These are phyloP conservation scores for Sarcomyxa edulis DNA, from an alignment of 768 basidiomycete genomes.

Conservation along the genomic window DNA sequence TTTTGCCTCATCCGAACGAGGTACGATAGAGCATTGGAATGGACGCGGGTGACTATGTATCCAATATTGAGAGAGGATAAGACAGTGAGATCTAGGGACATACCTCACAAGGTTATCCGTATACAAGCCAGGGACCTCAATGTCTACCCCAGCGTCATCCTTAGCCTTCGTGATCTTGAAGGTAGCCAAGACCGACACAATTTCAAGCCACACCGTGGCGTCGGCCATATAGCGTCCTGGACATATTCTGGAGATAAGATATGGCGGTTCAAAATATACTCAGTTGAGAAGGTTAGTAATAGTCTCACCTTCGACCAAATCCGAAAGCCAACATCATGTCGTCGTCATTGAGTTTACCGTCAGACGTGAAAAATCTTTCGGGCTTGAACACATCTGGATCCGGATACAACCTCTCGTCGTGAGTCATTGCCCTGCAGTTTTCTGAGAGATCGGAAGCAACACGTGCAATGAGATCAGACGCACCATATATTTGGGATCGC, in stretches of 20 bases:
- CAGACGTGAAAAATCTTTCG: conserved; percentile 3
- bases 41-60: too few relatives aligned
- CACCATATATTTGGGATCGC: conserved; percentile 25
- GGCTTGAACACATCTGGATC: conserved; percentile 7
- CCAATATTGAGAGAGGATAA: too few relatives aligned
- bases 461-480: conserved; percentile 3
- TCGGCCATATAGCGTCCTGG: conserved; percentile 5
- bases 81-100: too few relatives aligned
- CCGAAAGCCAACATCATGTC: conserved; percentile 15
- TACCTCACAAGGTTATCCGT: too few relatives aligned
- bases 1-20: too few relatives aligned
- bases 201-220: conserved; percentile 5
- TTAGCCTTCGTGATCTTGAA: conserved; percentile 3
- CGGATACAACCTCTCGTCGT: conserved; percentile 3
- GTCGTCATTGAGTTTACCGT: conserved; percentile 6
- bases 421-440: conserved; percentile 8
- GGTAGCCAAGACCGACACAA: conserved; percentile 7
- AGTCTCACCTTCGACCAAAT: conserved; percentile 11
- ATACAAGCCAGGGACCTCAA: too few relatives aligned
- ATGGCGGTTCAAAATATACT: background rate
- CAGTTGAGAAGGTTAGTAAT: background rate
- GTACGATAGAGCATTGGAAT: too few relatives aligned
- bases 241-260: conserved; percentile 2
- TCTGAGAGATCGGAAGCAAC: conserved; percentile 9
- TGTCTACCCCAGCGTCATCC: background rate